These are phyloP conservation scores for Talaromyces atroroseus DNA, from an alignment of 2,329 filamentous ascomycete species.

Conservation along the genomic window DNA sequence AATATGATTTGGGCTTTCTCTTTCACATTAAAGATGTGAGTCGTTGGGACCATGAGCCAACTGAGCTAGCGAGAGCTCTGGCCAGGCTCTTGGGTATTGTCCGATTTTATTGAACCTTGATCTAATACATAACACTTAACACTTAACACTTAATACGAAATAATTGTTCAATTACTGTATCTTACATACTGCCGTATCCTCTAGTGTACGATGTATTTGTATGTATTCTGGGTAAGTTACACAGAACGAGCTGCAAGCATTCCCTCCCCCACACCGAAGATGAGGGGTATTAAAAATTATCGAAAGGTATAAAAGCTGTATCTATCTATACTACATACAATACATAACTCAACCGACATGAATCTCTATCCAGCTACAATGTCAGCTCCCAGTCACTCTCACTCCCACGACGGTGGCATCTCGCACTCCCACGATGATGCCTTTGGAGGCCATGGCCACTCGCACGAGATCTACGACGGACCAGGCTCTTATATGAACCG, in stretches of 20 bases:
- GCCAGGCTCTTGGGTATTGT: no score
- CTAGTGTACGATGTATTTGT: neutral
- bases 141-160: no score
- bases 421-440: constrained; percentile 54
- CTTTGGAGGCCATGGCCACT: constrained; percentile 73
- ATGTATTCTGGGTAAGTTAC: neutral
- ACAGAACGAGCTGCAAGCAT: neutral
- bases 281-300: neutral
- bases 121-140: no score
- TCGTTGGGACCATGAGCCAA: no score
- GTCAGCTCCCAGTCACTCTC: constrained; percentile 2
- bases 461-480: constrained; percentile 89
- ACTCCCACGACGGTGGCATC: constrained; percentile 35
- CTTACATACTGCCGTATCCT: no score
- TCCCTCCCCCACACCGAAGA: neutral
- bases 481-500: constrained; percentile 84
- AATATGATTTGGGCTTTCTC: no score
- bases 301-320: no score
- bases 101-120: no score
- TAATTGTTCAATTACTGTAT: neutral
- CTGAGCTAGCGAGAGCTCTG: no score
- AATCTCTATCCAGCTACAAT: neutral
- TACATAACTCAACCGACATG: neutral
- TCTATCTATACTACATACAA: neutral
- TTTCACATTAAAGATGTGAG: no score